Percentiles rank a stretch among this genome's conserved stretches.
Evolutionary conservation across 2,329 filamentous ascomycete genomes (phyloP).

Genomic region (Dactylellina drechsleri): DNA sequence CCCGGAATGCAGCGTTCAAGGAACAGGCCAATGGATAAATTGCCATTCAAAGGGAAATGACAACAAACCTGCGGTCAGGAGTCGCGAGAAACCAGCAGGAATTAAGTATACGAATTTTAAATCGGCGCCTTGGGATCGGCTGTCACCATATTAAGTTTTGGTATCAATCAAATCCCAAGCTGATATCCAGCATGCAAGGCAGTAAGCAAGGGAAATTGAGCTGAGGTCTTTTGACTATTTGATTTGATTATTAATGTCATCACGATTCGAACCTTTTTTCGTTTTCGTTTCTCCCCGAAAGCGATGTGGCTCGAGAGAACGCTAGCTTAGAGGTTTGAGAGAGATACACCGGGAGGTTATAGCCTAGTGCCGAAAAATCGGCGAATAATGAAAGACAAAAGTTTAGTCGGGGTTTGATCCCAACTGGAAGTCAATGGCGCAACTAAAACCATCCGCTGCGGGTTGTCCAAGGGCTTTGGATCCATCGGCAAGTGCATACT

Average conservation of each 20-base stretch:
- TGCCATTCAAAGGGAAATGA: slow-evolving; percentile 21
- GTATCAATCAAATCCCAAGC: slow-evolving; percentile 9
- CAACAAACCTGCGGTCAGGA: slow-evolving; percentile 4
- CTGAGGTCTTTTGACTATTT: neutral
- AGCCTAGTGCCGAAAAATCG: neutral
- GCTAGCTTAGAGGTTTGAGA: too few species aligned
- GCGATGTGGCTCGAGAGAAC: too few species aligned
- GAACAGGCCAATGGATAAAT: slow-evolving; percentile 50
- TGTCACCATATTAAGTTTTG: neutral
- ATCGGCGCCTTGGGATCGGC: neutral
- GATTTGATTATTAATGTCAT: too few species aligned
- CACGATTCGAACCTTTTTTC: too few species aligned
- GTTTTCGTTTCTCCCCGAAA: too few species aligned
- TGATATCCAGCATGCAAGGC: slow-evolving; percentile 16
- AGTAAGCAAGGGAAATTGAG: slow-evolving; percentile 27
- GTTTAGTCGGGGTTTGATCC: neutral
- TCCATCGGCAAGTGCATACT: slow-evolving; percentile 32
- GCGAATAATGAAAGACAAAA: neutral
- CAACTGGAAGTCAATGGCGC: slow-evolving; percentile 26
- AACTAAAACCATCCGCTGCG: slow-evolving; percentile 29
- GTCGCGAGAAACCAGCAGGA: slow-evolving; percentile 35
- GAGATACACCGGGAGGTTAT: too few species aligned
- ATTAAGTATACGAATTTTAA: neutral
- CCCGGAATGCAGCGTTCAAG: slow-evolving; percentile 37
- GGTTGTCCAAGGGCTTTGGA: slow-evolving; percentile 31